phyloP scores from a whole-genome alignment of 1,139 yeast species.

The Suhomyces bolitotheri region DNA sequence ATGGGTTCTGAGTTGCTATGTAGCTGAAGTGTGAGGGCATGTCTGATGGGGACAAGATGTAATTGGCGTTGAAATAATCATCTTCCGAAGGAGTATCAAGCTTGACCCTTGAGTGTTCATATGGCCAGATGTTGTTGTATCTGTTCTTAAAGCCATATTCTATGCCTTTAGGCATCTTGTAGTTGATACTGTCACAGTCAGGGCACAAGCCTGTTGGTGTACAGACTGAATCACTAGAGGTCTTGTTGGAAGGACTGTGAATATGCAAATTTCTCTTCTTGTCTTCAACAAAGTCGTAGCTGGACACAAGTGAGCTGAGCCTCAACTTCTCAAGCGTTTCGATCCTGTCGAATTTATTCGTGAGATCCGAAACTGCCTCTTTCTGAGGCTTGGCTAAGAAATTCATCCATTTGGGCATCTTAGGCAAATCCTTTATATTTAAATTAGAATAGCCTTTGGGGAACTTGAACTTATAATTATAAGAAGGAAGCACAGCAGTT shows the following conservation, averaged over 20 bases:
- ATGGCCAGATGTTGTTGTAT: slow-evolving; percentile 49
- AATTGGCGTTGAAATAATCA: slow-evolving; percentile 48
- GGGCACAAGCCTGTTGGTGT: slow-evolving; percentile 48
- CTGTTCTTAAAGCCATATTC: slow-evolving; percentile 48
- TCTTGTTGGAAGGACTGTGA: slow-evolving; percentile 8
- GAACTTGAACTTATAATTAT: slow-evolving; percentile 11
- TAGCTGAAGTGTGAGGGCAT: slow-evolving; percentile 25
- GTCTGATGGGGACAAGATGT: slow-evolving; percentile 26
- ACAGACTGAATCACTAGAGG: slow-evolving; percentile 25
- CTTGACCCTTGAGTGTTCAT: slow-evolving; percentile 47
- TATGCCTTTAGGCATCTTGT: slow-evolving; percentile 55
- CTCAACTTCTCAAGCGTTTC: slow-evolving; percentile 53
- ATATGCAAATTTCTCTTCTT: slow-evolving; percentile 7
- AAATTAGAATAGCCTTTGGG: slow-evolving; percentile 31
- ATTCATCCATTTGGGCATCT: slow-evolving; percentile 52
- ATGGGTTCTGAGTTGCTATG: slow-evolving; percentile 49
- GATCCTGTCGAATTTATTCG: slow-evolving; percentile 44
- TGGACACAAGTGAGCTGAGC: slow-evolving; percentile 30
- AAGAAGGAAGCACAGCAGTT: not conserved
- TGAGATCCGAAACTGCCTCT: slow-evolving; percentile 35
- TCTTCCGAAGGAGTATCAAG: slow-evolving; percentile 27
- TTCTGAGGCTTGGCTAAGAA: slow-evolving; percentile 28
- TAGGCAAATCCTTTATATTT: slow-evolving; percentile 17
- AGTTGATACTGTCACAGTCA: slow-evolving; percentile 42
- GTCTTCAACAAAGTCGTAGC: slow-evolving; percentile 7